These are phyloP conservation scores for Ichthyophonus hoferi DNA, from an alignment of 208 protist species.

Conservation along the genomic window DNA sequence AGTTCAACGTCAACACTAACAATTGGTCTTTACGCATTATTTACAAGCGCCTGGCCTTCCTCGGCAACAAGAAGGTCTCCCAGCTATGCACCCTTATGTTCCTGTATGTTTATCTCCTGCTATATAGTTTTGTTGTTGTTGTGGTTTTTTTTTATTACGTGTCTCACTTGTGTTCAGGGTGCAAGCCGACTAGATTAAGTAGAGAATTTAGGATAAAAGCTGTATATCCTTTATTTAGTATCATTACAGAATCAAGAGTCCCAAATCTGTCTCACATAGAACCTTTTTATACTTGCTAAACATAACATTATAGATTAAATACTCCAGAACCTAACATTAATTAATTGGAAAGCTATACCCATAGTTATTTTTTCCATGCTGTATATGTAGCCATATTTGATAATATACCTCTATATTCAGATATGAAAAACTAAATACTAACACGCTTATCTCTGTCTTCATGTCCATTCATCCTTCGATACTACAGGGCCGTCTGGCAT, in stretches of 20 bases:
- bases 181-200: no score
- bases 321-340: no score
- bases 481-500: constrained; percentile 36
- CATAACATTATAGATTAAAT: no score
- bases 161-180: not conserved
- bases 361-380: no score
- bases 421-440: not conserved
- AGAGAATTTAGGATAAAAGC: no score
- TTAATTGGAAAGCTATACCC: no score
- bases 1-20: constrained; percentile 46
- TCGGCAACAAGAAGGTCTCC: constrained; percentile 33
- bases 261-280: no score
- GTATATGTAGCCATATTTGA: no score
- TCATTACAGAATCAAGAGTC: no score
- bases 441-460: not conserved
- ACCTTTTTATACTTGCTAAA: no score
- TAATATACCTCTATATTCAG: constrained; percentile 28
- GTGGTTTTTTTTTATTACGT: not conserved
- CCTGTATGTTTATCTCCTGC: constrained; percentile 16
- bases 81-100: constrained; percentile 25
- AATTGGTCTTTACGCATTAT: constrained; percentile 23
- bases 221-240: no score
- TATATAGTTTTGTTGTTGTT: no score
- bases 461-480: not conserved
- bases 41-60: constrained; percentile 31